phyloP scores from a whole-genome alignment of 352 stramenopile species.

The Phytophthora sp. region DNA sequence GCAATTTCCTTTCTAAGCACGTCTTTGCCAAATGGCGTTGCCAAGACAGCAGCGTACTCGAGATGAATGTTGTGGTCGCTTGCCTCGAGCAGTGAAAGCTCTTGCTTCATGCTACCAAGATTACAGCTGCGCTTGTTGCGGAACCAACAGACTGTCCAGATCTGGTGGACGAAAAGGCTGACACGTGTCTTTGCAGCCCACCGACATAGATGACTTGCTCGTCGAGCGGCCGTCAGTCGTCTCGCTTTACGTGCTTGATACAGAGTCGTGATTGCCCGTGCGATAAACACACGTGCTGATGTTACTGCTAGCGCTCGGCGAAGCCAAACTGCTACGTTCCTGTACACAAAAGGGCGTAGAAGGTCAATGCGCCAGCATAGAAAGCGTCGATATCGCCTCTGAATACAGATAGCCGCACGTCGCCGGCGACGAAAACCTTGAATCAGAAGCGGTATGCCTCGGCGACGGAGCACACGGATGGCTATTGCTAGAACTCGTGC shows the following conservation, averaged over 20 bases:
- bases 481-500: constrained; percentile 36
- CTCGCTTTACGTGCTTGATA: constrained; percentile 23
- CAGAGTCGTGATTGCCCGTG: constrained; percentile 11
- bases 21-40: constrained; percentile 37
- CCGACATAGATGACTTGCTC: constrained; percentile 30
- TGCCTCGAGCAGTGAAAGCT: constrained; percentile 33
- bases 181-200: constrained; percentile 56
- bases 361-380: constrained; percentile 23
- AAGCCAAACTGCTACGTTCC: constrained; percentile 25
- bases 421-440: constrained; percentile 33
- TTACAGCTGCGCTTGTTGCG: constrained; percentile 37
- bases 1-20: constrained; percentile 47
- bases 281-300: constrained; percentile 24
- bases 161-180: constrained; percentile 48
- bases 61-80: constrained; percentile 30
- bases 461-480: constrained; percentile 41
- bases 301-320: constrained; percentile 3
- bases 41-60: constrained; percentile 43
- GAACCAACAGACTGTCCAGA: constrained; percentile 48
- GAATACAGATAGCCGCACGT: constrained; percentile 40
- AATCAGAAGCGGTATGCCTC: constrained; percentile 34
- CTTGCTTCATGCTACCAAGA: constrained; percentile 28
- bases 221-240: constrained; percentile 12
- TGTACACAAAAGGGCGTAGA: constrained; percentile 23
- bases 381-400: constrained; percentile 34